Evolutionary conservation across 2,329 filamentous ascomycete genomes (phyloP).

Genomic region (Chrysoporthe deuterocubensis): DNA sequence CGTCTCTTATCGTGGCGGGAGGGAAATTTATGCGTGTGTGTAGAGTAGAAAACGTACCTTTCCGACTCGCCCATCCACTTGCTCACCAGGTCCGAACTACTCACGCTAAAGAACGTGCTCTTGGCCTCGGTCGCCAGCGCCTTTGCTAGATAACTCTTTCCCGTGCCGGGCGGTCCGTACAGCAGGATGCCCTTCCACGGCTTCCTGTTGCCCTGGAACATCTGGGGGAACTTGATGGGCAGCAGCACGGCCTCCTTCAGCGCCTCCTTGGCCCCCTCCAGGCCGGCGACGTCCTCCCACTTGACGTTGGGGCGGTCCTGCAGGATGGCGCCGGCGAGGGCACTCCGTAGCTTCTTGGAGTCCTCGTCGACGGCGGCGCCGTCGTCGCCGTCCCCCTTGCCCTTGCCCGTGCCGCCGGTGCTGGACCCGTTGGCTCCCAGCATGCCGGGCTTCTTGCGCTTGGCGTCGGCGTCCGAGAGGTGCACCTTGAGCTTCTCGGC

Average conservation of each 20-base stretch:
- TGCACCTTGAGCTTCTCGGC: slow-evolving; percentile 97
- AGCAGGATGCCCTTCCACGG: slow-evolving; percentile 98
- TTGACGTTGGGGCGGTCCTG: slow-evolving; percentile 94
- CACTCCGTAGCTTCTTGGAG: slow-evolving; percentile 91
- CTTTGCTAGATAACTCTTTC: slow-evolving; percentile 97
- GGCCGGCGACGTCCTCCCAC: slow-evolving; percentile 97
- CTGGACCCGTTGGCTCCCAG: slow-evolving; percentile 74
- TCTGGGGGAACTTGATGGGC: slow-evolving; percentile 96
- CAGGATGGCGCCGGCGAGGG: slow-evolving; percentile 88
- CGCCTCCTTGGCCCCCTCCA: slow-evolving; percentile 94
- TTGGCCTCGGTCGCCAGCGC: slow-evolving; percentile 98
- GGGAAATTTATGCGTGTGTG: no score
- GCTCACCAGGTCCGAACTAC: slow-evolving; percentile 93
- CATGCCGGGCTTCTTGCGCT: slow-evolving; percentile 71
- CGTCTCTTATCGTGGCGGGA: no score
- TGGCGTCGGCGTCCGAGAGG: slow-evolving; percentile 73
- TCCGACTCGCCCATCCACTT: slow-evolving; percentile 99
- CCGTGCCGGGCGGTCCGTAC: slow-evolving; percentile 94
- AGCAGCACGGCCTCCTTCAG: slow-evolving; percentile 97
- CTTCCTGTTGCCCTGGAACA: slow-evolving; percentile 94
- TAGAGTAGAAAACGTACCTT: slow-evolving; percentile 58
- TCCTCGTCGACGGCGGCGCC: slow-evolving; percentile 80
- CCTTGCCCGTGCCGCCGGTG: slow-evolving; percentile 64
- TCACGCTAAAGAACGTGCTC: slow-evolving; percentile 98
- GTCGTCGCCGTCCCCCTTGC: slow-evolving; percentile 52